Evolutionary conservation across 805 yeast genomes (phyloP), one percentile per base, ranked within the genome.

Genomic region (Yarrowia alimentaria): DNA sequence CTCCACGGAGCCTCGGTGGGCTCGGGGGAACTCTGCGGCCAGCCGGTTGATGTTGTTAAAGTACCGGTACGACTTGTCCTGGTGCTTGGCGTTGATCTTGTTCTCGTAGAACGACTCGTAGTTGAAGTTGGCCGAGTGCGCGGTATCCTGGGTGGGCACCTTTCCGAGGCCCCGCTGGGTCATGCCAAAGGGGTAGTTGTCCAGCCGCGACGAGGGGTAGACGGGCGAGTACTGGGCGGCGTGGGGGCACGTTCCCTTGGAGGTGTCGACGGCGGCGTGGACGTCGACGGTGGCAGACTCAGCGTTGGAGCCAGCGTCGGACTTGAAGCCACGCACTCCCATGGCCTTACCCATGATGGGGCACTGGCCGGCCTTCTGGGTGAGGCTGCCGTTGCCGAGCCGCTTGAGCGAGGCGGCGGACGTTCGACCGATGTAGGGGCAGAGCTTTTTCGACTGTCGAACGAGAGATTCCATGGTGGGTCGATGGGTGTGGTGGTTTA

Each of bases 31-130:
- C 65, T 91, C 96, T 55, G 80, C 75, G 40, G 98, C 98, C 60
- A 93, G 75, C 60, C 99, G 82, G 74, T 93, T 93, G 73, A 93
- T 89, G 75, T 93, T 93, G 78, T 93, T 93, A 77, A 93, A 93
- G 68, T 78, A 91, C 61, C 99, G 83, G 70, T 93, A 93, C 17
- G 97, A 88, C 67, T 85, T 87, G 73, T 93, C 99, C 43, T 71
- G 59, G 65, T 94, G 80, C 71, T 93, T 93, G 63, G 77, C 77
- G 53, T 72, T 66, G 55, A 93, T 71, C 60, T 89, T 93, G 40
- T 67, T 65, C 53, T 77, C 76, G 64, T 88, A 80, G 58, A 79
- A 74, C 2, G 85, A 85, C 45, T 79, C 75, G 67, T 81, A 90
- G 65, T 86, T 91, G 67, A 83, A 88, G 16, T 24, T 40, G 38